Percentiles rank a stretch among this genome's conserved stretches.
Conservation (phyloP, 192 early-diverging fungal species). For the Rhizophlyctis rosea region DNA sequence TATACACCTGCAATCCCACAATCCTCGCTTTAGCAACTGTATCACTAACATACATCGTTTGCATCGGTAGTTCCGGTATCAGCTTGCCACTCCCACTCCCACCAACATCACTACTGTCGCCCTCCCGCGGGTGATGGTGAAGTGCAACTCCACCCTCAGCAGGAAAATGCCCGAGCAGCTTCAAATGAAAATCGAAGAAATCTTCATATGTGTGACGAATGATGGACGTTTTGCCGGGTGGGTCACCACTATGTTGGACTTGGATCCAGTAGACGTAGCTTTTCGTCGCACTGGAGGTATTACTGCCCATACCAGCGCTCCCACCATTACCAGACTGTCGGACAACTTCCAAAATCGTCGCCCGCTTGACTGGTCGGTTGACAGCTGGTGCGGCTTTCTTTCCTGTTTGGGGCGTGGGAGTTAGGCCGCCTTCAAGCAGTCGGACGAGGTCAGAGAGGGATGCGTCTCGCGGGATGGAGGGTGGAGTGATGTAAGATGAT, state of each 20-base stretch:
- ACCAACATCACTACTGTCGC: constrained; percentile 16
- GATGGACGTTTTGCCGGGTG: constrained; percentile 7
- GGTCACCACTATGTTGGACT: constrained; percentile 24
- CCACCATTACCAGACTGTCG: no score
- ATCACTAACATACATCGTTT: constrained; percentile 62
- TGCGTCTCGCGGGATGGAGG: no score
- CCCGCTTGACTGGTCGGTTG: constrained; percentile 45
- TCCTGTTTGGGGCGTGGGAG: neutral
- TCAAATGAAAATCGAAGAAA: constrained; percentile 56
- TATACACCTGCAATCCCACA: constrained; percentile 41
- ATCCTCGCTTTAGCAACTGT: constrained; percentile 44
- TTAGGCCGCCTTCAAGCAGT: no score
- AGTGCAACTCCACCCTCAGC: constrained; percentile 53
- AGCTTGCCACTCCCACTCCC: no score
- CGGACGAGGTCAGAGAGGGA: no score
- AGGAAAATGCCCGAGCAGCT: constrained; percentile 55
- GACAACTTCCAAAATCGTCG: constrained; percentile 31
- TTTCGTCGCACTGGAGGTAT: constrained; percentile 8
- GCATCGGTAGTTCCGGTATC: constrained; percentile 53
- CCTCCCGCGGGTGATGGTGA: no score
- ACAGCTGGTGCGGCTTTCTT: constrained; percentile 2
- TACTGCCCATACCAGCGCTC: neutral
- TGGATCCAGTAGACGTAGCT: constrained; percentile 40
- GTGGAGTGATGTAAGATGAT: no score
- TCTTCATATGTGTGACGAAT: constrained; percentile 48